These are phyloP conservation scores for Trametes cinnabarina DNA, from an alignment of 768 basidiomycete genomes.

Conservation along the genomic window DNA sequence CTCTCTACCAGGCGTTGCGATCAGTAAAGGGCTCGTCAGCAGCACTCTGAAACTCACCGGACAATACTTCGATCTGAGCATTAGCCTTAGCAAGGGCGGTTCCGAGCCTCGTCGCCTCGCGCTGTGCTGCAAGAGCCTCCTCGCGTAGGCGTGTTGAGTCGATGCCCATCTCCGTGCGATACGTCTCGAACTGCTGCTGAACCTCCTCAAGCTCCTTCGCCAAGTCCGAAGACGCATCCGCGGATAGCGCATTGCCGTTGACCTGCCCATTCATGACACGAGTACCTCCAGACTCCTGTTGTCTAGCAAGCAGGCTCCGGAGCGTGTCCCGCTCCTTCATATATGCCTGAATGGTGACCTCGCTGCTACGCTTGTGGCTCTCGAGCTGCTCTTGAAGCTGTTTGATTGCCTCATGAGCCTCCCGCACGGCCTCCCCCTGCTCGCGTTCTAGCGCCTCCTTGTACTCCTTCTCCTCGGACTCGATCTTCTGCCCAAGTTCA, in stretches of 20 bases:
- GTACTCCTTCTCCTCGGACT: conserved; percentile 78
- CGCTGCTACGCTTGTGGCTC: conserved; percentile 66
- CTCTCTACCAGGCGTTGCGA: conserved; percentile 46
- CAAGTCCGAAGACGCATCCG: conserved; percentile 36
- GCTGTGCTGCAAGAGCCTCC: conserved; percentile 60
- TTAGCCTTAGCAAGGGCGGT: conserved; percentile 79
- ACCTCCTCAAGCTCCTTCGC: conserved; percentile 66
- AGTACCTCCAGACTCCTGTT: conserved; percentile 16
- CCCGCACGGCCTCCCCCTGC: conserved; percentile 75
- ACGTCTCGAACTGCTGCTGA: conserved; percentile 78
- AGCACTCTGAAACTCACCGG: conserved; percentile 58
- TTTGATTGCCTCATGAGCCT: conserved; percentile 86
- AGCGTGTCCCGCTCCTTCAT: conserved; percentile 88
- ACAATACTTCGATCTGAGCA: conserved; percentile 75
- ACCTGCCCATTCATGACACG: conserved; percentile 9
- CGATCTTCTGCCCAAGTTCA: conserved; percentile 81
- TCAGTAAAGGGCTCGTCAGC: no score
- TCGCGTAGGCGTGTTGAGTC: conserved; percentile 75
- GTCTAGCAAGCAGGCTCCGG: conserved; percentile 66
- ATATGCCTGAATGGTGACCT: conserved; percentile 72
- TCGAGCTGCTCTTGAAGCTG: conserved; percentile 78
- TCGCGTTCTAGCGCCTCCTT: conserved; percentile 67
- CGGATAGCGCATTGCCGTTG: conserved; percentile 29
- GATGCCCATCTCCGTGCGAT: conserved; percentile 74
- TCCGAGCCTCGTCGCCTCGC: conserved; percentile 62